Evolutionary conservation across 2,329 filamentous ascomycete species (phyloP), one percentile per base, ranked within the genome.

Genomic region (Trichoderma sp.): DNA sequence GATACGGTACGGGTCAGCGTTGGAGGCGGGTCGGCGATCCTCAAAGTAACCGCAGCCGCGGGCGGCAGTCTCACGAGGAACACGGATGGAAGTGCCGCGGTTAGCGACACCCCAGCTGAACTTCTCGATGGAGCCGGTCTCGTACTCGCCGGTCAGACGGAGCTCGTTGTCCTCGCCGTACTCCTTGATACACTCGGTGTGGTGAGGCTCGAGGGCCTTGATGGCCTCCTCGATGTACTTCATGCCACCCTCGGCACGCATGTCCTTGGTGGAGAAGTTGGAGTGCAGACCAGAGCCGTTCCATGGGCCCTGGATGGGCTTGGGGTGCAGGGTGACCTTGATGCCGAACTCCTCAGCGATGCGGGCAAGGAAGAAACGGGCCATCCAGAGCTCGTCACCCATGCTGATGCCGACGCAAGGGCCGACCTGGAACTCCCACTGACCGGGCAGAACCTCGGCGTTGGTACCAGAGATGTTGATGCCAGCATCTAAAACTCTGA

Each of bases 401-500:
- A 98, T 92, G 80, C 90, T 85, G 76, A 97, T 97, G 73, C 94
- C 95, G 67, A 85, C 82, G 83, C 93, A 97, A 73, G 95, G 95
- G 69, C 95, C 95, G 77, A 97, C 92, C 81, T 97, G 95, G 89
- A 93, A 97, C 82, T 98, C 95, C 95, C 95, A 98, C 83, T 97
- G 95, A 71, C 92, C 94, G 73, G 94, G 92, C 92, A 97, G 97
- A 78, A 99, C 96, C 88, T 99, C 96, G 74, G 96, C 96, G 83
- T 99, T 99, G 85, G 96, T 98, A 78, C 96, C 96, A 31, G 94
- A 97, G 83, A 99, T 98, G 81, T 94, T 90, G 83, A 99, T 87
- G 71, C 92, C 91, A 71, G 95, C 89, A 81, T 93, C 79, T 78
- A 5, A 5, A 13, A 33, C 21, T 53, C 3, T 11, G 65, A 60